phyloP scores from a whole-genome alignment of 805 yeast species.

The Ogataea allantospora region DNA sequence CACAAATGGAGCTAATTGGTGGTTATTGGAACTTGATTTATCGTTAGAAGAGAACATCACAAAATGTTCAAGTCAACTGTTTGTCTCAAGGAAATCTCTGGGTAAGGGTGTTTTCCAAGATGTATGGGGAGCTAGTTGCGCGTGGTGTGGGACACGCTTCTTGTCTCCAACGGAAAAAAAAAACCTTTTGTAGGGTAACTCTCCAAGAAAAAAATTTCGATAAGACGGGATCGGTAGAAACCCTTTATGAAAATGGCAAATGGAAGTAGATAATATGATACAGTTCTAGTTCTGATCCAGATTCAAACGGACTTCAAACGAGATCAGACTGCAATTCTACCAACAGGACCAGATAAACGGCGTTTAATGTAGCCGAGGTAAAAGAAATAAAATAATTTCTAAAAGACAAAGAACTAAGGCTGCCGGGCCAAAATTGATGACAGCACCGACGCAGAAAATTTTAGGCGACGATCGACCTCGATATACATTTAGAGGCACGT shows the following conservation, averaged over 20 bases:
- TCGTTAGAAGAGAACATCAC: constrained; percentile 10
- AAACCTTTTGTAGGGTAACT: constrained; percentile 6
- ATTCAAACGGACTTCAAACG: neutral
- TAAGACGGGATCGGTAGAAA: constrained; percentile 5
- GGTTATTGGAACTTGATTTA: constrained; percentile 7
- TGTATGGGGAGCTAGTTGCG: neutral
- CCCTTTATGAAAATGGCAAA: constrained; percentile 7
- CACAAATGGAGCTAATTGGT: constrained; percentile 48
- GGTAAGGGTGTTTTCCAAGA: constrained; percentile 6
- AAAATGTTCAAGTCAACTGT: neutral
- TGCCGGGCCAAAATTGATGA: constrained; percentile 2
- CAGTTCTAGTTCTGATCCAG: neutral
- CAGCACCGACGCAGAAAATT: constrained; percentile 8
- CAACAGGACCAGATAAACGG: neutral
- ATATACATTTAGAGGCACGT: neutral
- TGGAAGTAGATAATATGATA: neutral
- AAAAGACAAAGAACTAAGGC: constrained; percentile 5
- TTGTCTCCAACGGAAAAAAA: neutral
- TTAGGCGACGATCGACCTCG: constrained; percentile 7
- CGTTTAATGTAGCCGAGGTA: neutral
- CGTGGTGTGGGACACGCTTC: constrained; percentile 10
- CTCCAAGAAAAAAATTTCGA: constrained; percentile 6
- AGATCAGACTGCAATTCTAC: neutral
- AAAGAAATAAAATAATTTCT: constrained; percentile 9
- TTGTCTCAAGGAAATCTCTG: constrained; percentile 2